Percentiles rank a stretch among this genome's conserved stretches.
Conservation (phyloP, 1,284 basidiomycete species). For the Boletus sp. region DNA sequence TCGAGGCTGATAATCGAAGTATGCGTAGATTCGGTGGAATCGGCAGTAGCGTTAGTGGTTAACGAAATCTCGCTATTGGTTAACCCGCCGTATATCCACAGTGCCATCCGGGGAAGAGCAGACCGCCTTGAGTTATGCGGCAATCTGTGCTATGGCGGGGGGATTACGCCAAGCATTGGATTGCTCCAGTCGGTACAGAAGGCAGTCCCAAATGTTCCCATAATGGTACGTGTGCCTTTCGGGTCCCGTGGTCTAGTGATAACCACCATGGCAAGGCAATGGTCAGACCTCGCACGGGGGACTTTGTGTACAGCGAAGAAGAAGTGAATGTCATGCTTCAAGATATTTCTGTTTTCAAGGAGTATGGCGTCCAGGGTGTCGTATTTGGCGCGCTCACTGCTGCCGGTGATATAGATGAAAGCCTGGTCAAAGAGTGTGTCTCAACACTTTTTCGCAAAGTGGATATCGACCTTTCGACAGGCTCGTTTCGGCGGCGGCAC, state of each 20-base stretch:
- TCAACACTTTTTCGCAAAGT: background rate
- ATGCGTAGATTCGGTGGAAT: conserved; percentile 76
- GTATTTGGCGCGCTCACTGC: conserved; percentile 64
- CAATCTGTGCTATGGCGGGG: conserved; percentile 68
- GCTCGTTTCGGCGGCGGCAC: conserved; percentile 54
- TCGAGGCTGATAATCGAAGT: conserved; percentile 54
- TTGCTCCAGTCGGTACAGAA: conserved; percentile 55
- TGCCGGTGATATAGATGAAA: conserved; percentile 59
- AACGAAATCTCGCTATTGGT: conserved; percentile 7
- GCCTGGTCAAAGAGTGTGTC: conserved; percentile 47
- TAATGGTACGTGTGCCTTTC: conserved; percentile 60
- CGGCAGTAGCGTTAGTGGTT: conserved; percentile 57
- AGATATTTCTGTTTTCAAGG: conserved; percentile 63
- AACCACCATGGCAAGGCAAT: conserved; percentile 52
- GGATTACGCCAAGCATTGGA: conserved; percentile 74
- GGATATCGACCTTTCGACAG: conserved; percentile 33
- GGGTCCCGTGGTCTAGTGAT: background rate
- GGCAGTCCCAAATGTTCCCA: conserved; percentile 44
- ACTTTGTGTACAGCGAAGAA: conserved; percentile 64
- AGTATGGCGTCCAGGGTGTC: conserved; percentile 55
- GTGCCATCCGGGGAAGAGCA: conserved; percentile 65
- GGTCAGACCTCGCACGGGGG: conserved; percentile 73
- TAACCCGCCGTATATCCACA: conserved; percentile 28
- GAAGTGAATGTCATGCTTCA: conserved; percentile 71
- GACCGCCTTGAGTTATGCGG: conserved; percentile 76